These are phyloP conservation scores for Scheffersomyces spartinae DNA, from an alignment of 805 yeast genomes.

Conservation along the genomic window DNA sequence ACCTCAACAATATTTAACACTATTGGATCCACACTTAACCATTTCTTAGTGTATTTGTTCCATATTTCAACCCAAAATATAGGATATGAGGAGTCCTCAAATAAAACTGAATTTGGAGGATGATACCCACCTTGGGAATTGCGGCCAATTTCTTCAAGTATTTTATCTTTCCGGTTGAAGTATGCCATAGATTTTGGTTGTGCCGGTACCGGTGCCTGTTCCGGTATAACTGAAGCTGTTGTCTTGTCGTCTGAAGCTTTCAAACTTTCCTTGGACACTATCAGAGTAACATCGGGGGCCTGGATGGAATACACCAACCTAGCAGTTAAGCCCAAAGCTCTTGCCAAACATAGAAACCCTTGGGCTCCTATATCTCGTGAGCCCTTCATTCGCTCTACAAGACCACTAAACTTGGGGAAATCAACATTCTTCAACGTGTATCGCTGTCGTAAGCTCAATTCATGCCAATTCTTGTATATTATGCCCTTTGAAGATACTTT, in stretches of 20 bases:
- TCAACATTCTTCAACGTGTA: constrained; percentile 16
- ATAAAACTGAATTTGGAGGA: too few species aligned
- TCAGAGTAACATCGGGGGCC: constrained; percentile 82
- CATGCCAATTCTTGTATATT: constrained; percentile 24
- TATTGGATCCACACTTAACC: constrained; percentile 84
- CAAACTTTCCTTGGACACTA: constrained; percentile 3
- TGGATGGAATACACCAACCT: constrained; percentile 77
- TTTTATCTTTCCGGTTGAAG: background rate
- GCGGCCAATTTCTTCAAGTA: background rate
- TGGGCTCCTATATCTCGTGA: constrained; percentile 74
- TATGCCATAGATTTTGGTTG: constrained; percentile 3
- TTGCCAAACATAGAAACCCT: constrained; percentile 68
- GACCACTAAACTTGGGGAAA: constrained; percentile 30
- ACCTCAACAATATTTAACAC: constrained; percentile 53
- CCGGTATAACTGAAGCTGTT: background rate
- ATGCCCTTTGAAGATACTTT: constrained; percentile 32
- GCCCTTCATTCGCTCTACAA: constrained; percentile 43
- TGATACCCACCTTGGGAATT: background rate
- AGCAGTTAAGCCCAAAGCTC: constrained; percentile 62
- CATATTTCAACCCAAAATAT: constrained; percentile 92
- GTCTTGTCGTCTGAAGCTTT: constrained; percentile 1
- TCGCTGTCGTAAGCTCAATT: constrained; percentile 11
- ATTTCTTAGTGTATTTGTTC: constrained; percentile 58
- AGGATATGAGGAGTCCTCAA: constrained; percentile 40
- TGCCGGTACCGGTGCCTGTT: constrained; percentile 1